phyloP scores from a whole-genome alignment of 1,284 basidiomycete species.

The Rhodofomes roseus region DNA sequence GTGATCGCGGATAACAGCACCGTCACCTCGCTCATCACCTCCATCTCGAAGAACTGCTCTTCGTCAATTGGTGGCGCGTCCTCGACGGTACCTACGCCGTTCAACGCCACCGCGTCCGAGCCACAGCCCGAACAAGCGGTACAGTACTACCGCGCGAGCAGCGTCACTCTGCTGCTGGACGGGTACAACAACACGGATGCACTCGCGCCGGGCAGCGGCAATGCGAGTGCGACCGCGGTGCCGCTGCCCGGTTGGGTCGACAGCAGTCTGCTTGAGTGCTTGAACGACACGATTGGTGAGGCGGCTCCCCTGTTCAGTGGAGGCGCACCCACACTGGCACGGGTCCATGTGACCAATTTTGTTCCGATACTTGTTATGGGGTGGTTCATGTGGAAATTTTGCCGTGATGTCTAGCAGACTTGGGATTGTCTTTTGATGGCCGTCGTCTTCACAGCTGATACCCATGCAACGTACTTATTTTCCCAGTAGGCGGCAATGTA shows the following conservation, averaged over 20 bases:
- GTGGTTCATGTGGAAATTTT: not conserved
- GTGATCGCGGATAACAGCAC: constrained; percentile 58
- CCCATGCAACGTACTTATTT: too few species aligned
- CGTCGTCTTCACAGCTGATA: not conserved
- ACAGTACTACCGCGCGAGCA: constrained; percentile 59
- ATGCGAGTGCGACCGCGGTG: constrained; percentile 39
- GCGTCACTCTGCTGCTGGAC: constrained; percentile 50
- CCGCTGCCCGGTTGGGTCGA: constrained; percentile 48
- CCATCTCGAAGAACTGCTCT: constrained; percentile 47
- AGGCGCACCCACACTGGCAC: constrained; percentile 5
- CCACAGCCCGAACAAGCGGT: constrained; percentile 50
- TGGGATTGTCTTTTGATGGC: not conserved
- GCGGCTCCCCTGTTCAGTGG: constrained; percentile 41
- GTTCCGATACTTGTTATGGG: not conserved
- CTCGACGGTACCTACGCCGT: constrained; percentile 27
- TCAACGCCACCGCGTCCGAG: constrained; percentile 27
- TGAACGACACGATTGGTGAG: constrained; percentile 55
- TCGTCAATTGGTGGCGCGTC: constrained; percentile 17
- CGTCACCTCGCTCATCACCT: constrained; percentile 42
- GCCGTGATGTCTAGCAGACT: not conserved
- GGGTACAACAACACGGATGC: constrained; percentile 61
- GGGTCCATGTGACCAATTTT: not conserved
- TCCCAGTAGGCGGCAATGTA: too few species aligned
- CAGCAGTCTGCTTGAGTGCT: constrained; percentile 42
- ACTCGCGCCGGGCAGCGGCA: constrained; percentile 27